phyloP scores from a whole-genome alignment of 805 yeast species.

The Wickerhamomyces xylosicus region DNA sequence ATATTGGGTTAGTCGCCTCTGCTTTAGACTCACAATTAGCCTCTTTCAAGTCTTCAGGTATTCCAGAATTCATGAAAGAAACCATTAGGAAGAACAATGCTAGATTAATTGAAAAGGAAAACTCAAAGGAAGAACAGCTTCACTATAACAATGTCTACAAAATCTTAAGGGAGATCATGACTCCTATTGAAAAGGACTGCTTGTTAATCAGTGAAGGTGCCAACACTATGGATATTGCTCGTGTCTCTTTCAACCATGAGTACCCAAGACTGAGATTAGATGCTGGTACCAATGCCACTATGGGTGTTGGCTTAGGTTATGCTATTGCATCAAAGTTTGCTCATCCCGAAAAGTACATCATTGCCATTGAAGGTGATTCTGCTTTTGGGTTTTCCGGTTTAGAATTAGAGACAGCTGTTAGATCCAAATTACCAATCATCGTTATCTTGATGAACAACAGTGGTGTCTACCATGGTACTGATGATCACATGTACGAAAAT shows the following conservation, averaged over 20 bases:
- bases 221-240: slow-evolving; percentile 63
- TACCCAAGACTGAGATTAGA: slow-evolving; percentile 48
- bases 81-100: slow-evolving; percentile 23
- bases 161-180: slow-evolving; percentile 31
- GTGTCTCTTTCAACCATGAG: slow-evolving; percentile 46
- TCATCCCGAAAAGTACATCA: slow-evolving; percentile 31
- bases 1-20: slow-evolving; percentile 30
- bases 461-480: slow-evolving; percentile 61
- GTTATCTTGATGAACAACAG: slow-evolving; percentile 63
- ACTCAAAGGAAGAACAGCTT: slow-evolving; percentile 15
- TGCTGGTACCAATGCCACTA: slow-evolving; percentile 70
- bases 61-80: slow-evolving; percentile 18
- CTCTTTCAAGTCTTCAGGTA: slow-evolving; percentile 22
- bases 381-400: slow-evolving; percentile 69
- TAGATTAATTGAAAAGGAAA: slow-evolving; percentile 26
- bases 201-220: slow-evolving; percentile 62
- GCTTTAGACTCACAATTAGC: slow-evolving; percentile 23
- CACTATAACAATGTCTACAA: slow-evolving; percentile 47
- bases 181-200: slow-evolving; percentile 20
- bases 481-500: slow-evolving; percentile 19
- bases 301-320: slow-evolving; percentile 69
- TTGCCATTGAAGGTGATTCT: slow-evolving; percentile 66
- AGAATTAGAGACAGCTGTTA: slow-evolving; percentile 61
- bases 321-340: slow-evolving; percentile 51
- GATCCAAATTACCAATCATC: slow-evolving; percentile 42